Conservation (phyloP, 2,329 filamentous ascomycete genomes). For the Sporothrix variecibatus region DNA sequence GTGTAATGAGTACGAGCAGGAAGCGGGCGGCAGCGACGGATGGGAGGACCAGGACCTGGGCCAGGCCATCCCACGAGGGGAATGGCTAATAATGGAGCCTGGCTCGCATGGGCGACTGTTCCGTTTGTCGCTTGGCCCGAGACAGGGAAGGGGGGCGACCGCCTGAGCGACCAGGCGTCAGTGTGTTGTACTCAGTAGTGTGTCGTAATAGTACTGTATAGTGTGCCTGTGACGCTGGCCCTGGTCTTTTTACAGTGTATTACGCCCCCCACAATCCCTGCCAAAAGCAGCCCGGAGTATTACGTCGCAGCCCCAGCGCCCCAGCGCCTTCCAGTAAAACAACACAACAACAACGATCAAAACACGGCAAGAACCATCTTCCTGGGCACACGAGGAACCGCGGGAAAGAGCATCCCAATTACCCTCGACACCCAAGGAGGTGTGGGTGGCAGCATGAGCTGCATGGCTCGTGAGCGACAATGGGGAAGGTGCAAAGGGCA, state of each 20-base stretch:
- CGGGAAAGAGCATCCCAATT: neutral
- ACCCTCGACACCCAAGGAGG: neutral
- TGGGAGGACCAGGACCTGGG: neutral
- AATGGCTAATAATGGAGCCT: conserved; percentile 20
- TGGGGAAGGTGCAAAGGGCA: conserved; percentile 1
- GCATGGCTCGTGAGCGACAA: neutral
- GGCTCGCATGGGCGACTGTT: conserved; percentile 12
- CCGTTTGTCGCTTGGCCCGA: conserved; percentile 3
- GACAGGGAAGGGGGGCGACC: conserved; percentile 10
- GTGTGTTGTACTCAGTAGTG: neutral
- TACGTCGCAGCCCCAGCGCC: neutral
- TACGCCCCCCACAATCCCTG: neutral
- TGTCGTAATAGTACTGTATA: too few relatives aligned
- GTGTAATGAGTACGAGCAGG: conserved; percentile 13
- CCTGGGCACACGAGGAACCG: neutral
- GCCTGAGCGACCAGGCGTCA: neutral
- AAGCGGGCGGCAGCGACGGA: conserved; percentile 19
- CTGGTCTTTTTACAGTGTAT: neutral
- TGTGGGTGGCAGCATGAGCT: neutral
- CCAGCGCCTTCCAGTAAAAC: neutral
- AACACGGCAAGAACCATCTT: neutral
- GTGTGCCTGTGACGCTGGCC: neutral
- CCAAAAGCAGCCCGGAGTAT: neutral
- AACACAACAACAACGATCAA: neutral
- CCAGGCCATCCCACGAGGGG: conserved; percentile 5